Conservation (phyloP, 768 basidiomycete genomes). For the Leccinum aurantiacum region DNA sequence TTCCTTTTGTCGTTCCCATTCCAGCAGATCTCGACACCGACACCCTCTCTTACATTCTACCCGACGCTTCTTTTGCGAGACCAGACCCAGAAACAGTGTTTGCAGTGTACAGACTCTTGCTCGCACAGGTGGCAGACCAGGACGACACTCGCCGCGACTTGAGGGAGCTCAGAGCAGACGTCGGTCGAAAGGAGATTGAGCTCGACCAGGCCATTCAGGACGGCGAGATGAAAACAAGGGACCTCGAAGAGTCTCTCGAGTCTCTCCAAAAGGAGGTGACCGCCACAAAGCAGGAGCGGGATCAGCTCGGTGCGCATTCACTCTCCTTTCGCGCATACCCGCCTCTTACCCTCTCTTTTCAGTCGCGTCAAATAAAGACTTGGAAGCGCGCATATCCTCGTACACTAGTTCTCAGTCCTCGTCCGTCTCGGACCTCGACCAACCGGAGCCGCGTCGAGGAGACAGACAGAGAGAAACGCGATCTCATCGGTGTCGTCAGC, state of each 20-base stretch:
- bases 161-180: constrained; percentile 68
- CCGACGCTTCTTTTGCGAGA: constrained; percentile 54
- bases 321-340: constrained; percentile 4
- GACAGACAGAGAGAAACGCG: constrained; percentile 86
- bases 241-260: constrained; percentile 55
- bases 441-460: constrained; percentile 63
- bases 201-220: constrained; percentile 84
- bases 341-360: constrained; percentile 14
- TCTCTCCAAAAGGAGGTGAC: constrained; percentile 54
- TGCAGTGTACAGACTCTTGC: constrained; percentile 59
- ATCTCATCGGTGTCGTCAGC: constrained; percentile 80
- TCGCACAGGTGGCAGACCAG: constrained; percentile 54
- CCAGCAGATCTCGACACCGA: constrained; percentile 71
- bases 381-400: constrained; percentile 56
- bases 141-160: constrained; percentile 60
- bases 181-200: constrained; percentile 75
- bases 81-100: constrained; percentile 62
- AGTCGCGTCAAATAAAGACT: constrained; percentile 46
- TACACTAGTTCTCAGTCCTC: constrained; percentile 60
- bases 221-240: constrained; percentile 58
- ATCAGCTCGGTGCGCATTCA: constrained; percentile 58
- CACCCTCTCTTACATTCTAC: constrained; percentile 56
- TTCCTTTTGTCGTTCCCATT: constrained; percentile 41
- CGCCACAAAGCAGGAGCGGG: constrained; percentile 58
- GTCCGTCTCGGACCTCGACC: constrained; percentile 61